A percentile compares a stretch with the other conserved stretches of the same genome.
Conservation (phyloP, 176 grass and related monocot species). For the Neostapfia colusana region DNA sequence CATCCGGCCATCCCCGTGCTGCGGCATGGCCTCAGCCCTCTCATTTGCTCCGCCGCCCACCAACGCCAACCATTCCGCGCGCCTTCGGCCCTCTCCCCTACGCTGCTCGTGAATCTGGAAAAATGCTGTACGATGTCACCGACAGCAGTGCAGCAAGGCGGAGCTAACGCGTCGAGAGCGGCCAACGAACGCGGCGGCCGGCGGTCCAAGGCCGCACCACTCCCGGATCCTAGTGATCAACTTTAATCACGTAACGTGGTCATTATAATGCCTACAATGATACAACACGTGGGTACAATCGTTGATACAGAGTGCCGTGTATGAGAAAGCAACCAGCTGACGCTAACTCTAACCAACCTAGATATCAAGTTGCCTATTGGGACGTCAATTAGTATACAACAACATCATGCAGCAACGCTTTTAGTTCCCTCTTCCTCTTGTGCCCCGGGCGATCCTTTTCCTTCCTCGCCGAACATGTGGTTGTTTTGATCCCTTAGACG, state of each 20-base stretch:
- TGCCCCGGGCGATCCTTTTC: constrained; percentile 47
- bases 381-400: constrained; percentile 46
- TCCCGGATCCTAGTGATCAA: no score
- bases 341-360: constrained; percentile 46
- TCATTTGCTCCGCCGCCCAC: no score
- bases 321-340: constrained; percentile 29
- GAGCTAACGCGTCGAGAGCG: not conserved
- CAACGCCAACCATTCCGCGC: no score
- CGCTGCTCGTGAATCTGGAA: constrained; percentile 77
- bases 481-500: not conserved
- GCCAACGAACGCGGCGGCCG: not conserved
- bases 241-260: constrained; percentile 14
- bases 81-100: constrained; percentile 36
- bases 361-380: constrained; percentile 37
- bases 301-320: constrained; percentile 6
- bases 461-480: constrained; percentile 33
- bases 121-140: constrained; percentile 50
- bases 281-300: constrained; percentile 45
- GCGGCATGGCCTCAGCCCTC: no score
- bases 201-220: not conserved
- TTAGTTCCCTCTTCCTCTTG: constrained; percentile 47
- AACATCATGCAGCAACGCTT: constrained; percentile 18
- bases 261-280: constrained; percentile 25
- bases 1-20: no score
- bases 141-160: not conserved